Percentiles rank a stretch among this genome's conserved stretches.
Conservation (phyloP, 257 asterid genomes). For the Petunia axillaris region DNA sequence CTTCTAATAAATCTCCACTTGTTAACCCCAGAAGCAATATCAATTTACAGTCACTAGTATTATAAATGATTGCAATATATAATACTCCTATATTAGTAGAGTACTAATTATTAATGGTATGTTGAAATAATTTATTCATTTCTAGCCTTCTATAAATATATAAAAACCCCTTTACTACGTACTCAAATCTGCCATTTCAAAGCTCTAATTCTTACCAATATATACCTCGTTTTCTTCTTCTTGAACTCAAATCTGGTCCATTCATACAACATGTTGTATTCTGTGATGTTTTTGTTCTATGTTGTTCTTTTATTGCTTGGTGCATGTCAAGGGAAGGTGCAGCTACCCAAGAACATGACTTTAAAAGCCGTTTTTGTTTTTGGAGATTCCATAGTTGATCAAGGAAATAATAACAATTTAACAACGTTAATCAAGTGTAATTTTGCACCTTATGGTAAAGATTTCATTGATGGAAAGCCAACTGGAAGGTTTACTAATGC, state of each 20-base stretch:
- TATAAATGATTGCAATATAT: not conserved
- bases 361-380: slow-evolving; percentile 55
- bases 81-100: too few species aligned
- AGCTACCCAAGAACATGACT: slow-evolving; percentile 29
- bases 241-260: not conserved
- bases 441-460: slow-evolving; percentile 64
- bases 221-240: not conserved
- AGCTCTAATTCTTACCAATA: not conserved
- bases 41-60: not conserved
- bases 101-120: too few species aligned
- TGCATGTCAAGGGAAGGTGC: slow-evolving; percentile 24
- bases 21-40: not conserved
- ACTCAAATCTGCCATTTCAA: slow-evolving; percentile 14
- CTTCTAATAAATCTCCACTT: not conserved
- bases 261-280: not conserved
- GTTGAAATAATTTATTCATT: not conserved
- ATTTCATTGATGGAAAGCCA: slow-evolving; percentile 58
- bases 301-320: slow-evolving; percentile 17
- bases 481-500: slow-evolving; percentile 69
- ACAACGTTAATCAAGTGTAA: slow-evolving; percentile 45
- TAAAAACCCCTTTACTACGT: not conserved
- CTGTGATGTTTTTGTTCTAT: not conserved
- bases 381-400: slow-evolving; percentile 72
- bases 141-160: not conserved
- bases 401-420: slow-evolving; percentile 60